phyloP scores from a whole-genome alignment of 495 filamentous ascomycete genomes.

The Ascodesmis nigricans region DNA sequence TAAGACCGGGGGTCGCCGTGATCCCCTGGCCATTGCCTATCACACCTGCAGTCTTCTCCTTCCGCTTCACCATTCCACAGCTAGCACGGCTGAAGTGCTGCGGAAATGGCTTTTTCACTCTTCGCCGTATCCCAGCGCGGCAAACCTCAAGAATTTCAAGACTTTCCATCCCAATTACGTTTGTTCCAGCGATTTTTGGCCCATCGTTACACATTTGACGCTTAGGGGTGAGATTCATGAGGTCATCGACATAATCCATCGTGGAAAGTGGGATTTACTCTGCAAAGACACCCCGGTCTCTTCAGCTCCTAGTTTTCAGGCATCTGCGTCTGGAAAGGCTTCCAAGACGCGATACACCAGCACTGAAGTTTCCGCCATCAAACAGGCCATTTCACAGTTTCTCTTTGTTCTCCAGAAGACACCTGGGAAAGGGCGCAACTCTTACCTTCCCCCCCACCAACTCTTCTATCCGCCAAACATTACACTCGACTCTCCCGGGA shows the following conservation, averaged over 20 bases:
- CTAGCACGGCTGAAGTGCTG: conserved; percentile 16
- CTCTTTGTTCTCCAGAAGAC: conserved; percentile 6
- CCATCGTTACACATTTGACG: conserved; percentile 9
- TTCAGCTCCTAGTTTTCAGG: conserved; percentile 3
- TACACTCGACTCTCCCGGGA: conserved; percentile 9
- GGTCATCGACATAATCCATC: conserved; percentile 8
- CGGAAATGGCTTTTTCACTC: conserved; percentile 17
- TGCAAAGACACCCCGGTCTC: conserved; percentile 8
- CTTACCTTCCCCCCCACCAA: conserved; percentile 6
- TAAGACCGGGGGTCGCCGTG: conserved; percentile 1
- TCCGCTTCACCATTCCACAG: conserved; percentile 15
- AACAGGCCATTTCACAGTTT: conserved; percentile 2
- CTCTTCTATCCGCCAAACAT: conserved; percentile 5
- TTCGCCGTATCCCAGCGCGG: conserved; percentile 9
- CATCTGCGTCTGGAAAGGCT: background rate
- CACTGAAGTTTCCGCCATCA: conserved; percentile 12
- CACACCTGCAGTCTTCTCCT: conserved; percentile 14
- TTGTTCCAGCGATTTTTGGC: conserved; percentile 12
- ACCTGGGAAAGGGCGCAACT: conserved; percentile 14
- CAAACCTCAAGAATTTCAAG: conserved; percentile 12
- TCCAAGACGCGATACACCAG: conserved; percentile 15
- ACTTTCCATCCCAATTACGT: conserved; percentile 16
- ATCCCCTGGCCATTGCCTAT: conserved; percentile 15
- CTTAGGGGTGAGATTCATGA: conserved; percentile 18
- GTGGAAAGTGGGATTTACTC: conserved; percentile 14